Conservation (phyloP, 805 yeast species). For the Schwanniomyces occidentalis region DNA sequence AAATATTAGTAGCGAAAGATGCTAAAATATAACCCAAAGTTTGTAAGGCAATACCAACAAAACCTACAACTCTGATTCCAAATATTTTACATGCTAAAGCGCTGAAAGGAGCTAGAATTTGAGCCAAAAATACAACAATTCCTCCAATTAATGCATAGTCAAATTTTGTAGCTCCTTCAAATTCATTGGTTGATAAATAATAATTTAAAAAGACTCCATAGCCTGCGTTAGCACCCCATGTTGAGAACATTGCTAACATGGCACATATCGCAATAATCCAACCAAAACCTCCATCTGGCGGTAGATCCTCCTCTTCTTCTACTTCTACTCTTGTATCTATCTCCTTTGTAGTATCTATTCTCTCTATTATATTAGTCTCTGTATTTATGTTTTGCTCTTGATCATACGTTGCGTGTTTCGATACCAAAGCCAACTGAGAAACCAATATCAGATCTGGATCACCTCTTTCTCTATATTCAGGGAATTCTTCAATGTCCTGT, state of each 20-base stretch:
- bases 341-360: conserved; percentile 3
- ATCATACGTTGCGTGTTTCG: conserved; percentile 9
- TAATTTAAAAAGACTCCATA: conserved; percentile 59
- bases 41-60: conserved; percentile 45
- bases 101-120: conserved; percentile 55
- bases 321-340: conserved; percentile 3
- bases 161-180: conserved; percentile 44
- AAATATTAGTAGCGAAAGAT: conserved; percentile 47
- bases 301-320: conserved; percentile 3
- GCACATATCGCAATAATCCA: conserved; percentile 56
- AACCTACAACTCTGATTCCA: conserved; percentile 50
- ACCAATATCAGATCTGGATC: conserved; percentile 17
- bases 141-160: conserved; percentile 56
- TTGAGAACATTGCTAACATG: conserved; percentile 44
- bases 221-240: conserved; percentile 61
- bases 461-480: conserved; percentile 11
- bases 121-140: conserved; percentile 51
- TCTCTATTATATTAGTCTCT: conserved; percentile 3
- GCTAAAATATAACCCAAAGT: conserved; percentile 50
- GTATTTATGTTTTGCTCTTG: conserved; percentile 2
- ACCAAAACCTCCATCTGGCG: conserved; percentile 35
- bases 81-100: conserved; percentile 47
- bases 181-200: conserved; percentile 38
- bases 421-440: conserved; percentile 17
- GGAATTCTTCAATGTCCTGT: conserved; percentile 15